Conservation (phyloP, 352 stramenopile species). For the Thalassiosira mediterranea region DNA sequence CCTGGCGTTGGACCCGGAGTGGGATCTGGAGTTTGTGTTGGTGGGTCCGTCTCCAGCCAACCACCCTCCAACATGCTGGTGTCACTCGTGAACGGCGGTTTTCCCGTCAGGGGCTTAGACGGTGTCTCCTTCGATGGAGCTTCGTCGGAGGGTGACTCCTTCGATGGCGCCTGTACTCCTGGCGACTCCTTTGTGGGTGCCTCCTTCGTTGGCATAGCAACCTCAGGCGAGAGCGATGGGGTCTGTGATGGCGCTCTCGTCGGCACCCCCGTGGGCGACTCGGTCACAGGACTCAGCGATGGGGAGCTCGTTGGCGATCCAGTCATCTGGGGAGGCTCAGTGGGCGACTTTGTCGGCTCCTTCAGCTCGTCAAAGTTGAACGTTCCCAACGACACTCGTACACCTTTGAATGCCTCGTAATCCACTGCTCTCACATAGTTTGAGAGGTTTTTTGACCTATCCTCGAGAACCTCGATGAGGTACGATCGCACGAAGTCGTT, state of each 20-base stretch:
- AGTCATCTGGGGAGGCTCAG: not conserved
- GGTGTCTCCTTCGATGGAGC: not conserved
- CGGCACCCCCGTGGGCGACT: not conserved
- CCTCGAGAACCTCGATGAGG: constrained; percentile 12
- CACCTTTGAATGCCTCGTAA: constrained; percentile 19
- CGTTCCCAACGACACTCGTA: not conserved
- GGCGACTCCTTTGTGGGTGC: no score
- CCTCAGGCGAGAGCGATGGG: no score
- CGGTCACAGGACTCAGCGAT: no score
- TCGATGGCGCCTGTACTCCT: no score
- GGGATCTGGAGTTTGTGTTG: no score
- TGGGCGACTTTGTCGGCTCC: constrained; percentile 2
- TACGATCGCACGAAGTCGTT: constrained; percentile 15
- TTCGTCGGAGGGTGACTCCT: no score
- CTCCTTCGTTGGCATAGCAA: no score
- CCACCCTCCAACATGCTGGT: no score
- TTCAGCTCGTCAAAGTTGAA: constrained; percentile 5
- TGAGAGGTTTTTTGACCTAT: constrained; percentile 11
- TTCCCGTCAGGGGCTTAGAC: no score
- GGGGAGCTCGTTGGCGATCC: constrained; percentile 1
- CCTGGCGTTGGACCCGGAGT: not conserved
- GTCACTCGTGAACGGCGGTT: no score
- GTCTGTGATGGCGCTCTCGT: not conserved
- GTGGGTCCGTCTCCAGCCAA: no score
- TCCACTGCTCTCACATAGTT: constrained; percentile 12